Evolutionary conservation across 225 moss, liverwort and hornwort species (phyloP).

Genomic region (Pseudoscleropodium purum): DNA sequence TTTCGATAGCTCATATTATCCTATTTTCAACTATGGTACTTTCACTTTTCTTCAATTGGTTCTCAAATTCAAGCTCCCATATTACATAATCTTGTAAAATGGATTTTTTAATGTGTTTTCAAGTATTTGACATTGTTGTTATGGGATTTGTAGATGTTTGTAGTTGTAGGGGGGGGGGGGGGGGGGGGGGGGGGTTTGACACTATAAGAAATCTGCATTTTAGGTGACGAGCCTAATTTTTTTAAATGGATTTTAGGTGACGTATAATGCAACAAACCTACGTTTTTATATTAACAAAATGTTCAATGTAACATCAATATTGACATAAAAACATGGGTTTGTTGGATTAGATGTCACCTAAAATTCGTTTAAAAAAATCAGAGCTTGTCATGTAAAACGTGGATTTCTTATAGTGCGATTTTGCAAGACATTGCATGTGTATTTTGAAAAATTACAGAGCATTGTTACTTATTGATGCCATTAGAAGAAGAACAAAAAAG

Average conservation of each 20-base stretch:
- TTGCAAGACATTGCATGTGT: background rate
- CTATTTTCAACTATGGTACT: rapidly evolving
- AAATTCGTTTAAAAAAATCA: too few relatives aligned
- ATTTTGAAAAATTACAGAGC: background rate
- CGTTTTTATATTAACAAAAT: too few relatives aligned
- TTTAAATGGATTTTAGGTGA: too few relatives aligned
- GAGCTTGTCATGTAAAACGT: too few relatives aligned
- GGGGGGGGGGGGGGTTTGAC: too few relatives aligned
- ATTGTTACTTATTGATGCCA: background rate
- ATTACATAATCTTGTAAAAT: rapidly evolving
- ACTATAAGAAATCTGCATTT: too few relatives aligned
- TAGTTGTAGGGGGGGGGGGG: background rate
- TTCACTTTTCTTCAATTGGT: background rate
- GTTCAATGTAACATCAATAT: too few relatives aligned
- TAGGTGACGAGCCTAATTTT: too few relatives aligned
- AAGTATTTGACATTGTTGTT: background rate
- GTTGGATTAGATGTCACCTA: too few relatives aligned
- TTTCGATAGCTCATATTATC: rapidly evolving
- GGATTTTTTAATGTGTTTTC: background rate
- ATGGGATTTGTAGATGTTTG: background rate
- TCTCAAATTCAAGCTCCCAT: background rate
- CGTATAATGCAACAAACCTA: too few relatives aligned
- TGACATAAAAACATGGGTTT: too few relatives aligned
- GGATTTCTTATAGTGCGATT: too few relatives aligned
- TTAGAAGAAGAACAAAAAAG: background rate